These are phyloP conservation scores for Wickerhamiella occidentalis DNA, from an alignment of 805 yeast genomes.

Conservation along the genomic window DNA sequence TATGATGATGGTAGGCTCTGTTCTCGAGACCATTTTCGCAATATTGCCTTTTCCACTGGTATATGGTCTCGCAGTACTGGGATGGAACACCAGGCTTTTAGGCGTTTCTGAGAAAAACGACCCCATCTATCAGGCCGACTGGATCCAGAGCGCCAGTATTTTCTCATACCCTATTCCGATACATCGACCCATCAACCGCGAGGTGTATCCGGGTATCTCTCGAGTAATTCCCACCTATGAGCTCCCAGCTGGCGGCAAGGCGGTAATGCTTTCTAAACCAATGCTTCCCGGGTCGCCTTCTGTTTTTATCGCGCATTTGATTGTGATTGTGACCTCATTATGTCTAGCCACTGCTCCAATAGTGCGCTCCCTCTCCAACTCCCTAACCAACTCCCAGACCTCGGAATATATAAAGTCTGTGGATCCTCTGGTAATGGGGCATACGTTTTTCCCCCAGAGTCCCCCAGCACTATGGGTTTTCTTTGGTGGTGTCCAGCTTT, in stretches of 20 bases:
- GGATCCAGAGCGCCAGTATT: conserved; percentile 55
- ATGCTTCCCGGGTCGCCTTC: conserved; percentile 27
- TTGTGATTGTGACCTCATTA: conserved; percentile 21
- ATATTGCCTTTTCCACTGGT: conserved; percentile 40
- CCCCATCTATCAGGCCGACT: conserved; percentile 47
- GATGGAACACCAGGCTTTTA: background rate
- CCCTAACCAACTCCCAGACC: conserved; percentile 12
- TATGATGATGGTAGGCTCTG: conserved; percentile 40
- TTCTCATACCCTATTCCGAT: conserved; percentile 36
- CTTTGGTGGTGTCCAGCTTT: conserved; percentile 55
- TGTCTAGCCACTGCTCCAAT: conserved; percentile 24
- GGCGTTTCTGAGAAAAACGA: background rate
- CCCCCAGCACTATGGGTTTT: conserved; percentile 53
- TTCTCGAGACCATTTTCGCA: conserved; percentile 40
- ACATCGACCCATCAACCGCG: conserved; percentile 33
- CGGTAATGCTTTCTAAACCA: conserved; percentile 39
- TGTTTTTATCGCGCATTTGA: conserved; percentile 33
- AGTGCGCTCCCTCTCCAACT: conserved; percentile 17
- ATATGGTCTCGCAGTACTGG: conserved; percentile 30
- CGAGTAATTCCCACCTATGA: conserved; percentile 50
- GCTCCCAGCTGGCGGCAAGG: conserved; percentile 30
- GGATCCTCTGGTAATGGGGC: conserved; percentile 4
- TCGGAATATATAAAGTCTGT: background rate
- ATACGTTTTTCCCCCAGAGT: conserved; percentile 35
- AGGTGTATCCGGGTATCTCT: conserved; percentile 30